A percentile compares a stretch with the other conserved stretches of the same genome.
These are phyloP conservation scores for Pseudisothecium myosuroides DNA, from an alignment of 225 moss, liverwort and hornwort genomes.

Conservation along the genomic window DNA sequence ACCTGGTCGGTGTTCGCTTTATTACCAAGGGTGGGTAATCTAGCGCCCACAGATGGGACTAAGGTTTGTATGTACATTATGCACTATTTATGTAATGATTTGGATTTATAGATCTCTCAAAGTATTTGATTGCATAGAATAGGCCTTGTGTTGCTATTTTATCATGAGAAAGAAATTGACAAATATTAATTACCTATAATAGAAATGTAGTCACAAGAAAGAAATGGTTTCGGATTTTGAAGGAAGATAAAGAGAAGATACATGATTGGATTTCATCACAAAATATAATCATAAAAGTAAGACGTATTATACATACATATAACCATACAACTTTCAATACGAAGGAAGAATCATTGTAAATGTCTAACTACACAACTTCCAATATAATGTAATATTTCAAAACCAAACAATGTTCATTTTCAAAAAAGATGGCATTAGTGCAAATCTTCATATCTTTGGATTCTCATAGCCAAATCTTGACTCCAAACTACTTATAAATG, in stretches of 20 bases:
- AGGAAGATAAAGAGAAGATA: neutral
- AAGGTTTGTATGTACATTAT: no score
- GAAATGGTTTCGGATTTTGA: accelerated
- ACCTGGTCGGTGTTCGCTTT: no score
- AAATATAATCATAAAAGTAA: neutral
- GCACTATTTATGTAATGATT: no score
- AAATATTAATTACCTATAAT: no score
- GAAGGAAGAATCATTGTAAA: neutral
- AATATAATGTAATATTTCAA: neutral
- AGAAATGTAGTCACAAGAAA: neutral
- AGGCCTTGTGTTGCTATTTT: neutral
- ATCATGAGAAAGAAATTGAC: no score
- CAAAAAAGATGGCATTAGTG: neutral
- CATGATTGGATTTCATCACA: neutral
- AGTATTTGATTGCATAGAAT: neutral
- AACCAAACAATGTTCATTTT: neutral
- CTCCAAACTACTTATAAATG: neutral
- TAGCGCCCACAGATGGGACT: no score
- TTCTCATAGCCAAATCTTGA: neutral
- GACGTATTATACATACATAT: neutral
- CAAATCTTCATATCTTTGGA: neutral
- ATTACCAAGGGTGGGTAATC: no score
- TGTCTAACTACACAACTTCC: no score
- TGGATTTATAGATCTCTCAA: neutral
- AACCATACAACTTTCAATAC: neutral